phyloP scores from a whole-genome alignment of 768 basidiomycete genomes.

The Psilocybe cubensis region DNA sequence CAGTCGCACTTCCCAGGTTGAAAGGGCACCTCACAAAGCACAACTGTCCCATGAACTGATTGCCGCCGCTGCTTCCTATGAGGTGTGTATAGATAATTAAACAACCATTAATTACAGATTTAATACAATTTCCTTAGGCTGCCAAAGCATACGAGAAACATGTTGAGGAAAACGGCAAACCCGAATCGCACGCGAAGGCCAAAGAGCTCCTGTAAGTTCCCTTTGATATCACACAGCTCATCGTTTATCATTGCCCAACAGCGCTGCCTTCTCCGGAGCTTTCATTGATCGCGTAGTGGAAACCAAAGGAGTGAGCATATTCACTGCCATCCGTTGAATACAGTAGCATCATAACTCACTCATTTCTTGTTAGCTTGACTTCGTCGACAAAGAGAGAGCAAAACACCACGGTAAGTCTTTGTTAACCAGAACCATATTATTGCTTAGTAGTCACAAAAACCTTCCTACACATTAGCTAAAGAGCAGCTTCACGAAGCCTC shows the following conservation, averaged over 20 bases:
- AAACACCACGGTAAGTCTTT: conserved; percentile 28
- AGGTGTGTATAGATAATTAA: conserved; percentile 35
- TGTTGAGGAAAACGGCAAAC: conserved; percentile 47
- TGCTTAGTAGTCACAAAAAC: neutral
- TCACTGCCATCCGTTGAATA: neutral
- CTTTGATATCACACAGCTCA: neutral
- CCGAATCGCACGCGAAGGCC: conserved; percentile 51
- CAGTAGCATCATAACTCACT: neutral
- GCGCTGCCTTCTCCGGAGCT: conserved; percentile 56
- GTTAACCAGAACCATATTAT: neutral
- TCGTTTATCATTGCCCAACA: neutral
- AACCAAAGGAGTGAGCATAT: conserved; percentile 46
- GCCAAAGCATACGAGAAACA: conserved; percentile 68
- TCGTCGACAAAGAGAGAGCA: conserved; percentile 29
- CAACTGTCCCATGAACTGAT: conserved; percentile 66
- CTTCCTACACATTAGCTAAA: neutral
- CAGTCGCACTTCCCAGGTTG: conserved; percentile 36
- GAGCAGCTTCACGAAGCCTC: conserved; percentile 7
- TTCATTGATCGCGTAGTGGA: conserved; percentile 60
- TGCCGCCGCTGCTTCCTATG: conserved; percentile 67
- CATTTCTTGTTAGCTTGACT: conserved; percentile 27
- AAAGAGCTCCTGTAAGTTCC: conserved; percentile 53
- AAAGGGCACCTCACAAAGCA: conserved; percentile 58
- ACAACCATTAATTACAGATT: neutral
- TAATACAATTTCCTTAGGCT: conserved; percentile 41